Evolutionary conservation across 1,139 yeast species (phyloP).

Genomic region (Petasospora fabianii): DNA sequence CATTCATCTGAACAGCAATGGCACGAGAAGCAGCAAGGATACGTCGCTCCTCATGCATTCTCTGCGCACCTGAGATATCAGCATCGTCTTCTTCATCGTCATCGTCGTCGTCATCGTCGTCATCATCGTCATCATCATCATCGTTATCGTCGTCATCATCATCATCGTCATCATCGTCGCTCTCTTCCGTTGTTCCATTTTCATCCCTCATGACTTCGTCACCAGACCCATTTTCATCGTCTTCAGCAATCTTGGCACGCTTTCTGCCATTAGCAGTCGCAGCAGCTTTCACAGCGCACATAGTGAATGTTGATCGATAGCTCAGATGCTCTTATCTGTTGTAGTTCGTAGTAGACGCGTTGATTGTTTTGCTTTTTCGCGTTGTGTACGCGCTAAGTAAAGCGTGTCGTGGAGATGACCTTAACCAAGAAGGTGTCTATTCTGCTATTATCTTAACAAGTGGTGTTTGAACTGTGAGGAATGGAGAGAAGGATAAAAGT

Average conservation of each 20-base stretch:
- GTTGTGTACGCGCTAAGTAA: too few species aligned
- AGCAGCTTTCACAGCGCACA: not conserved
- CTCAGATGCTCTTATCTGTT: too few species aligned
- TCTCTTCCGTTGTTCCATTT: slow-evolving; percentile 1
- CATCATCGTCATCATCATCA: slow-evolving; percentile 23
- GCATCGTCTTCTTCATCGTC: slow-evolving; percentile 14
- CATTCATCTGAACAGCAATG: slow-evolving; percentile 27
- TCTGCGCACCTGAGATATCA: slow-evolving; percentile 1
- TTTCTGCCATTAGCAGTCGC: not conserved
- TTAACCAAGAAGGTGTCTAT: too few species aligned
- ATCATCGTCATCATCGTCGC: slow-evolving; percentile 13
- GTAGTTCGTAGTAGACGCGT: too few species aligned
- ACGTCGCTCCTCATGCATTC: slow-evolving; percentile 17
- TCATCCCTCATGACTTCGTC: not conserved
- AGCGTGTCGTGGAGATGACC: too few species aligned
- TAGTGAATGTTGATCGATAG: not conserved
- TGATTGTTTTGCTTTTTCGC: too few species aligned
- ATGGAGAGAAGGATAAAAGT: slow-evolving; percentile 10
- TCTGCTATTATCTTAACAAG: too few species aligned
- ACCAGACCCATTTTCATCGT: not conserved
- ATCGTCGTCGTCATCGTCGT: slow-evolving; percentile 19
- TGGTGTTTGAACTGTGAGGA: too few species aligned
- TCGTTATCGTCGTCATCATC: slow-evolving; percentile 18
- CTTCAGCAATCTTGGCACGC: slow-evolving; percentile 1
- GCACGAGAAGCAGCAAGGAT: slow-evolving; percentile 21